Percentiles rank a stretch among this genome's conserved stretches.
Conservation (phyloP, 2,329 filamentous ascomycete genomes). For the Talaromyces sp. region DNA sequence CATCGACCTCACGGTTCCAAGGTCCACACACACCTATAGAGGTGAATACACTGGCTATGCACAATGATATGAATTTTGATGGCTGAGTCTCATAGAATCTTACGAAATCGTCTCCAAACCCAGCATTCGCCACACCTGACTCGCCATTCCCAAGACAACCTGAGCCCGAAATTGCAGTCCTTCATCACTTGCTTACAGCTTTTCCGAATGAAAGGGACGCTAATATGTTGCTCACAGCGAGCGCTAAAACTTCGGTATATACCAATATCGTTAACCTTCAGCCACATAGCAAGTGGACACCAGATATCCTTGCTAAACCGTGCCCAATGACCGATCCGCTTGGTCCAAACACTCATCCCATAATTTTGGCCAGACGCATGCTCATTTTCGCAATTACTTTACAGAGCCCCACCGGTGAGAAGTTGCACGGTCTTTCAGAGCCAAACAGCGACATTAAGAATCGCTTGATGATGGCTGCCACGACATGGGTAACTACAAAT, state of each 20-base stretch:
- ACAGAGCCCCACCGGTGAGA: constrained; percentile 21
- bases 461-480: constrained; percentile 27
- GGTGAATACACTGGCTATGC: neutral
- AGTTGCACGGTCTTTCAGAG: constrained; percentile 24
- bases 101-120: neutral
- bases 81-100: neutral
- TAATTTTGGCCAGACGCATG: constrained; percentile 33
- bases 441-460: constrained; percentile 24
- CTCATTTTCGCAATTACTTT: constrained; percentile 32
- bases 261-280: constrained; percentile 18
- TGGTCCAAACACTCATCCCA: constrained; percentile 27
- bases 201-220: constrained; percentile 21
- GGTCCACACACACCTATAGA: constrained; percentile 1
- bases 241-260: constrained; percentile 16
- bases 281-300: constrained; percentile 19
- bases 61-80: neutral
- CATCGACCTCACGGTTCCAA: neutral
- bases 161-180: neutral
- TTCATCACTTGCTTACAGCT: neutral
- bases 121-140: neutral
- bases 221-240: constrained; percentile 19
- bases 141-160: neutral
- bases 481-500: constrained; percentile 31
- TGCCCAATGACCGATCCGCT: constrained; percentile 15
- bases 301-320: constrained; percentile 14